Evolutionary conservation across 192 early-diverging fungal genomes (phyloP), one percentile per base, ranked within the genome.

Genomic region (Thamnidium elegans): DNA sequence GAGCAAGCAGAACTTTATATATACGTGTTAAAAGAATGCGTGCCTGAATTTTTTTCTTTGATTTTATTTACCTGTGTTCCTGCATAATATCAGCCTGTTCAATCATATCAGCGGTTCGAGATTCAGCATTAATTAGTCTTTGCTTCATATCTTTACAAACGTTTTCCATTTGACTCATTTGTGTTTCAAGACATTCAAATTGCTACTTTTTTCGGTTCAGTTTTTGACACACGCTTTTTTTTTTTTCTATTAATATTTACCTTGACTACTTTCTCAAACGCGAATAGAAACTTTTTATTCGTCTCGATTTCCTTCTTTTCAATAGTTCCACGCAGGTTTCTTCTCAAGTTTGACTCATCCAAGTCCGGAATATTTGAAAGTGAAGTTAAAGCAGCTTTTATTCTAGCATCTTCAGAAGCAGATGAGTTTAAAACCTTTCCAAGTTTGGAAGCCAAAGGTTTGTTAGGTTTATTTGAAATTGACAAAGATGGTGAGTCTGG

Each of bases 61-160:
- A n/a, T 17, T 5, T 9, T n/a, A 14, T 15, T 14, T 78, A 90
- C 90, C 86, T 86, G 54, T 84, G 77, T 50, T 69, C 74, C 70
- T 88, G 79, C 48, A 90, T 69, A n/a, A 75, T 81, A 46, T 81
- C 73, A 4, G 85, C 85, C 67, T 88, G 83, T 72, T 88, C 81
- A 10, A 92, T 76, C 43, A 92, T 72, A 56, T 77, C 69, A 1
- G 80, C 71, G 8, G 86, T 89, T 47, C 89, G 74, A 60, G 74
- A 70, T 46, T 83, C 85, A 14, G 84, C 85, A 2, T 73, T 43
- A 50, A 75, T 69, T 0, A 92, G 76, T 42, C 77, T 77, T 46
- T 56, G 67, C 54, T 86, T 83, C 78, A 92, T 88, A 1, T 65
- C 42, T 46, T 82, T 77, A 52, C 89, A 74, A 54, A 86, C 83